Percentiles rank a stretch among this genome's conserved stretches.
These are phyloP conservation scores for Nakazawaea molendinolei DNA, from an alignment of 805 yeast genomes.

Conservation along the genomic window DNA sequence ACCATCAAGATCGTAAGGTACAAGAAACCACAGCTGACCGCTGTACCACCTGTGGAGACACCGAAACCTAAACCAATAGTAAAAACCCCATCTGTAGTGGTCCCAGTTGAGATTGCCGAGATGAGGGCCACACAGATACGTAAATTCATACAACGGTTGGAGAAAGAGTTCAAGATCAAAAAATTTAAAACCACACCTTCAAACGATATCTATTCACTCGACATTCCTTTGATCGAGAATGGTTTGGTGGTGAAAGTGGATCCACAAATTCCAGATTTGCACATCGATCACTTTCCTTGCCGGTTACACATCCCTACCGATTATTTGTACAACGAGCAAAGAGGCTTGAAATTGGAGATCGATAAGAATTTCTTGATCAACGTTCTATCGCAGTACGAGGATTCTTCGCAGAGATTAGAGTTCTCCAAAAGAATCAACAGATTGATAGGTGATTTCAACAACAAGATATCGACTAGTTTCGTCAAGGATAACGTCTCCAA, in stretches of 20 bases:
- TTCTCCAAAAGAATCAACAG: conserved; percentile 25
- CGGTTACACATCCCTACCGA: conserved; percentile 26
- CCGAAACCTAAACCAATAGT: conserved; percentile 7
- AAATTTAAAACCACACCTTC: conserved; percentile 23
- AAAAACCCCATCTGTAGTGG: too few relatives aligned
- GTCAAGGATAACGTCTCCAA: conserved; percentile 11
- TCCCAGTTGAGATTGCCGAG: conserved; percentile 11
- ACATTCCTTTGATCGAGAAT: conserved; percentile 20
- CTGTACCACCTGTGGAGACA: conserved; percentile 1
- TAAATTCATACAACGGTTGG: conserved; percentile 21
- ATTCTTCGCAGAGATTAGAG: conserved; percentile 21
- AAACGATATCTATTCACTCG: conserved; percentile 22
- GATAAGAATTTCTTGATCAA: conserved; percentile 25
- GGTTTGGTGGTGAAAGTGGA: conserved; percentile 20
- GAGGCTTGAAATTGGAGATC: conserved; percentile 22
- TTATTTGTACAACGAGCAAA: conserved; percentile 21
- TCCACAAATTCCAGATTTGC: conserved; percentile 18
- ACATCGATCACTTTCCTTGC: conserved; percentile 20
- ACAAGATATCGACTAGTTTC: conserved; percentile 16
- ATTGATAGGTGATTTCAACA: conserved; percentile 23
- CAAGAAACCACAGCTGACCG: too few relatives aligned
- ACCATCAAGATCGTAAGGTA: conserved; percentile 52
- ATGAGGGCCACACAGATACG: conserved; percentile 20
- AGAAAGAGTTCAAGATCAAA: conserved; percentile 13
- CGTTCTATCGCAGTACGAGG: conserved; percentile 22